Evolutionary conservation across 441 rosid species (phyloP).

Genomic region (Metrosideros polymorpha): DNA sequence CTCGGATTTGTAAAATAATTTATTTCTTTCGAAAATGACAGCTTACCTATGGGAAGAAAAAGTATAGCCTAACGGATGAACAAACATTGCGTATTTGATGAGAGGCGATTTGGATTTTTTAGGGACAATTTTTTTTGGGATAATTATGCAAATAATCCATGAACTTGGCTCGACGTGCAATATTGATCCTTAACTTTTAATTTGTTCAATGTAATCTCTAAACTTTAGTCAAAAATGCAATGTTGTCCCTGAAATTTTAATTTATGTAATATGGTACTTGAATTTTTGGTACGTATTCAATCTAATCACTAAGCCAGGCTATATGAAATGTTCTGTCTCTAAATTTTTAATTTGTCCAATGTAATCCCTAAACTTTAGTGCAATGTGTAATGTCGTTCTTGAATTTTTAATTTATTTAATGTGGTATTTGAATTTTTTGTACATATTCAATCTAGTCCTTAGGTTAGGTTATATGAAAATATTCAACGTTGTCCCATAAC

Average conservation of each 20-base stretch:
- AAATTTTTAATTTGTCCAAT: not conserved
- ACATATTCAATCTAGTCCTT: not conserved
- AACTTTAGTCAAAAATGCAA: accelerated
- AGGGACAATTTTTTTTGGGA: not conserved
- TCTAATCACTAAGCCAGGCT: accelerated
- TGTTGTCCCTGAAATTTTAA: accelerated
- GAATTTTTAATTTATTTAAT: not conserved
- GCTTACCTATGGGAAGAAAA: not conserved
- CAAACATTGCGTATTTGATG: not conserved
- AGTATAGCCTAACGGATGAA: not conserved
- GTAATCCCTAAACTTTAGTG: accelerated
- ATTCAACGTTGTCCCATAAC: not conserved
- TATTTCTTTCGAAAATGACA: not conserved
- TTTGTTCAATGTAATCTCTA: not conserved
- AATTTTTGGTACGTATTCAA: too few relatives aligned
- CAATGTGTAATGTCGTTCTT: accelerated
- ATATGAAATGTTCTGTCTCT: not conserved
- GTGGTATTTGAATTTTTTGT: too few relatives aligned
- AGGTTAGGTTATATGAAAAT: not conserved
- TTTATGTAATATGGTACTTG: accelerated
- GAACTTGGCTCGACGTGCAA: accelerated
- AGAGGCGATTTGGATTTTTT: not conserved
- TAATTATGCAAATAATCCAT: not conserved
- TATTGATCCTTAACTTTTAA: not conserved
- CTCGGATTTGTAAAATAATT: not conserved